Percentiles rank a stretch among this genome's conserved stretches.
phyloP scores from a whole-genome alignment of 139 green algal genomes.

The Gonium pectorale region DNA sequence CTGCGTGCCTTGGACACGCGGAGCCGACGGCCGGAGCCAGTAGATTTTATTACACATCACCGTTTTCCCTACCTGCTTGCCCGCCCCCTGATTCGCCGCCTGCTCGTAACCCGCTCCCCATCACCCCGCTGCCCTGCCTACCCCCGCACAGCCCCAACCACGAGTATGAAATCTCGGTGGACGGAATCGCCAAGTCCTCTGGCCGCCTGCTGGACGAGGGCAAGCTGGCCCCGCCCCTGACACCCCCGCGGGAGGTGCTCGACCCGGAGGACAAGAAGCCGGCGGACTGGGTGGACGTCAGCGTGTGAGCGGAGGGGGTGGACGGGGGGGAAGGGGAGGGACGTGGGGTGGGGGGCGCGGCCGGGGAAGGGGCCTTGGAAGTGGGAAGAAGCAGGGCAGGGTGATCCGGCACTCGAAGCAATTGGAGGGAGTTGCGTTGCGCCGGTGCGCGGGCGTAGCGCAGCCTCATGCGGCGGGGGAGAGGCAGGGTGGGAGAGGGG shows the following conservation, averaged over 20 bases:
- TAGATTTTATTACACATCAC: not conserved
- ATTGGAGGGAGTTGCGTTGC: too few species aligned
- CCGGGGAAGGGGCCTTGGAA: not conserved
- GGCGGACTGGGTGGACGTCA: conserved; percentile 82
- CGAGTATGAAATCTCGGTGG: not conserved
- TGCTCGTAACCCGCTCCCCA: not conserved
- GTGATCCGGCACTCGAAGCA: too few species aligned
- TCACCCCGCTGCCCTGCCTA: not conserved
- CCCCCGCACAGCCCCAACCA: not conserved
- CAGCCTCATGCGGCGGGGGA: too few species aligned
- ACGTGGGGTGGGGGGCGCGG: not conserved
- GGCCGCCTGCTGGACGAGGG: conserved; percentile 74
- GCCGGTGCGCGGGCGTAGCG: too few species aligned
- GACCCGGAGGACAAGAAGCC: conserved; percentile 91
- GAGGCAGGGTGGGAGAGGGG: not conserved
- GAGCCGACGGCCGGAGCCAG: not conserved
- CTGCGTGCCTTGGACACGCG: not conserved
- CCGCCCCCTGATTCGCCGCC: not conserved
- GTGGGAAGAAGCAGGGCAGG: not conserved
- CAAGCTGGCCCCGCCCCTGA: conserved; percentile 79
- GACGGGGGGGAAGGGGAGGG: not conserved
- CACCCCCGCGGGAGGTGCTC: conserved; percentile 83
- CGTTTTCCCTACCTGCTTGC: not conserved
- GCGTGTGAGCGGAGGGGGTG: conserved; percentile 57
- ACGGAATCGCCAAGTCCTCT: conserved; percentile 60